These are phyloP conservation scores for Raffaelea ambrosiae DNA, from an alignment of 2,329 filamentous ascomycete genomes.

Conservation along the genomic window DNA sequence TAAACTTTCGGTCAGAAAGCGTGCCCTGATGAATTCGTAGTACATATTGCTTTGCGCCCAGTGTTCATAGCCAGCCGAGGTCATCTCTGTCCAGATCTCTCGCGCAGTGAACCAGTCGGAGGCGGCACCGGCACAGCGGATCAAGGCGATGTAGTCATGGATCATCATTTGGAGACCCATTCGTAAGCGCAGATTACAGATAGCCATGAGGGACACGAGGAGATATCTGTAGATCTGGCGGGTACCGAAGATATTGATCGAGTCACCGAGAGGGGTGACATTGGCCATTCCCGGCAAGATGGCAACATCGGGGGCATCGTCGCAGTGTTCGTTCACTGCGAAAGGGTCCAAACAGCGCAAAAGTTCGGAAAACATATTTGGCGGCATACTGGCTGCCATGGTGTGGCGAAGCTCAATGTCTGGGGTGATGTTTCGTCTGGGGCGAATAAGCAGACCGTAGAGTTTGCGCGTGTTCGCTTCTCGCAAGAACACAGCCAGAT, in stretches of 20 bases:
- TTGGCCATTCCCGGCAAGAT: conserved; percentile 31
- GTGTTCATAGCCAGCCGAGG: conserved; percentile 5
- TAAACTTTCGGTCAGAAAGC: conserved; percentile 35
- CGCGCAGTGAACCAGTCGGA: conserved; percentile 26
- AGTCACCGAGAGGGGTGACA: conserved; percentile 25
- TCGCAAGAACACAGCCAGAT: too few relatives aligned
- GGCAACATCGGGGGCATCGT: conserved; percentile 32
- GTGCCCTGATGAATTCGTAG: conserved; percentile 37
- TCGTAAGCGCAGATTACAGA: conserved; percentile 24
- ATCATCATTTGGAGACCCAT: conserved; percentile 20
- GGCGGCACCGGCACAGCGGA: conserved; percentile 39
- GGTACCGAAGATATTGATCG: conserved; percentile 35
- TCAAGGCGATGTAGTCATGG: conserved; percentile 34
- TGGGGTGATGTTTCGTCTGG: too few relatives aligned
- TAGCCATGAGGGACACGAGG: conserved; percentile 23
- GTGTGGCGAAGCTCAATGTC: not conserved
- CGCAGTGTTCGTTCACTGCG: conserved; percentile 37
- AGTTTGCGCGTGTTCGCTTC: too few relatives aligned
- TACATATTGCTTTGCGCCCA: conserved; percentile 25
- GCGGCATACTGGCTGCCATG: conserved; percentile 33
- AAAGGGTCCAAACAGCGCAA: conserved; percentile 54
- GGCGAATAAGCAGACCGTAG: too few relatives aligned
- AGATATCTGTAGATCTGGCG: conserved; percentile 31
- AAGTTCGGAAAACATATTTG: conserved; percentile 53
- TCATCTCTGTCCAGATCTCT: conserved; percentile 18